A percentile compares a stretch with the other conserved stretches of the same genome.
Conservation (phyloP, 1,284 basidiomycete genomes). For the Heterobasidion irregulare region DNA sequence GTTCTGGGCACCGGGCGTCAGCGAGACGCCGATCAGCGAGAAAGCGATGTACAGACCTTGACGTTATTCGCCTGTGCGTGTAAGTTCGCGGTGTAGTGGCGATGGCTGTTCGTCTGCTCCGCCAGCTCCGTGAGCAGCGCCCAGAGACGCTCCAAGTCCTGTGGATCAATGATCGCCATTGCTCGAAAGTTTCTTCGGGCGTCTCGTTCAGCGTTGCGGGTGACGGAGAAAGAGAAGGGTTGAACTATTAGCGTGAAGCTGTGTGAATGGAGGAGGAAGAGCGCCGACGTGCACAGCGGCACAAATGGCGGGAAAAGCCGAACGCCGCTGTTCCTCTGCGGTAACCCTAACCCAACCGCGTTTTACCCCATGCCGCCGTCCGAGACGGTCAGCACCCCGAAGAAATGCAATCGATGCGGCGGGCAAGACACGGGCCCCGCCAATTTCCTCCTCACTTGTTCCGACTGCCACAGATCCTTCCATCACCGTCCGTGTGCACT, state of each 20-base stretch:
- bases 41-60: constrained; percentile 47
- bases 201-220: no score
- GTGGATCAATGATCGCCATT: constrained; percentile 40
- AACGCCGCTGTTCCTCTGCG: no score
- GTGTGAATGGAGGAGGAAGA: no score
- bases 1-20: constrained; percentile 5
- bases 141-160: constrained; percentile 65
- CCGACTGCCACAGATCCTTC: constrained; percentile 11
- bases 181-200: background rate
- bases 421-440: background rate
- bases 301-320: background rate
- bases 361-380: no score
- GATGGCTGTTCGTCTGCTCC: constrained; percentile 81
- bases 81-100: constrained; percentile 46
- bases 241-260: background rate
- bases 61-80: constrained; percentile 66
- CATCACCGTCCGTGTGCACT: constrained; percentile 11
- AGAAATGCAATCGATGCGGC: no score
- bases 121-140: constrained; percentile 68
- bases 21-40: background rate
- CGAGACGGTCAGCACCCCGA: no score
- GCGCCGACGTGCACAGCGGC: no score
- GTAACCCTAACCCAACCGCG: no score
- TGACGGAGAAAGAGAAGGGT: background rate
- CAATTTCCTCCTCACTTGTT: constrained; percentile 13